Base-by-base conservation (phyloP, 106 monocot species). In the Dioscorea alata region DNA sequence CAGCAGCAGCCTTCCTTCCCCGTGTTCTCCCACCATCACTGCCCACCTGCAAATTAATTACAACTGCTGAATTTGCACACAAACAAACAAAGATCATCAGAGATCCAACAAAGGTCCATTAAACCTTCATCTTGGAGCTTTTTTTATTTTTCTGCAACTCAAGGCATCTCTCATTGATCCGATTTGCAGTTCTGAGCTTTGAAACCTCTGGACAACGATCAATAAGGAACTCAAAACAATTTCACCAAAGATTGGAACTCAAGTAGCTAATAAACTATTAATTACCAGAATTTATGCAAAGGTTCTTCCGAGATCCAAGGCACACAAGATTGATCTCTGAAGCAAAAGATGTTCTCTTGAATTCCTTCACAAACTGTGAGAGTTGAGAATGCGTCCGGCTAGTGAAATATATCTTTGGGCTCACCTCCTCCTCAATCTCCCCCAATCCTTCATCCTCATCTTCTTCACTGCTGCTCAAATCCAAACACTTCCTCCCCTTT, bases 381-480 rank as follows among this genome's bases (percentile, higher is more conserved):
- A 97, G 76, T 74, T 97, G 96, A 7, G 96, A 92, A 70, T 97
- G 96, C 0, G 92, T 92, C 61, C 92, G 57, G 63, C 96, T 97
- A n/a, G 86, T 82, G 53, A 97, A 92, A 63, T 75, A 97, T 32
- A 97, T 68, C 72, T 97, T 92, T 6, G 92, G 96, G 8, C 75
- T 75, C 57, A 76, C 80, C 71, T 89, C 86, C 71, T 76, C 73
- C 54, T 82, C 80, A 35, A 74, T 77, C 9, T 75, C 78, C 31
- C 58, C 80, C 23, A 42, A 6, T 42, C 42, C 42, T 42, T 70
- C 86, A 4, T 49, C 73, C 49, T 52, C 85, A 17, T 82, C 85
- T 8, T 75, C 80, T 42, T 78, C 83, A 50, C 92, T 83, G 64
- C 82, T 85, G 32, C 73, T 78, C 63, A 60, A 80, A 68, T 49